phyloP scores from a whole-genome alignment of 75 land plant species.

The Isoetes taiwanensis region DNA sequence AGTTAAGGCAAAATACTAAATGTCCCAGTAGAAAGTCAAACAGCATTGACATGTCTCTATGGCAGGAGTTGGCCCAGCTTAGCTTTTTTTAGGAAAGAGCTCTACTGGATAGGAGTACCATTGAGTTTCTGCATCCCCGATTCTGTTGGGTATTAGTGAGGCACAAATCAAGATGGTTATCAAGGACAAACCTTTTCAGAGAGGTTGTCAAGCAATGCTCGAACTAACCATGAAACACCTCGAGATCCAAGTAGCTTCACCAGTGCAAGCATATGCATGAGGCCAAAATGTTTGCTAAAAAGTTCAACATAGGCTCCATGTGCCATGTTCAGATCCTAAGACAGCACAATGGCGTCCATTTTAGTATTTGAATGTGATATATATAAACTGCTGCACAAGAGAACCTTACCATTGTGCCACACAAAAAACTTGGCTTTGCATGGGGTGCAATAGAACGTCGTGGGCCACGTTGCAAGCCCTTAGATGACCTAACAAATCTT shows the following conservation, averaged over 20 bases:
- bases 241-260: conserved; percentile 80
- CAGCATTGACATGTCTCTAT: no score
- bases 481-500: conserved; percentile 62
- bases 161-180: no score
- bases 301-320: conserved; percentile 65
- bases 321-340: conserved; percentile 80
- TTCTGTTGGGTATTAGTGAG: no score
- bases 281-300: conserved; percentile 79
- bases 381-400: neutral
- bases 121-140: no score
- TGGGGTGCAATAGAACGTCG: conserved; percentile 55
- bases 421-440: conserved; percentile 68
- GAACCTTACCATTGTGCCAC: conserved; percentile 68
- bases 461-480: conserved; percentile 39
- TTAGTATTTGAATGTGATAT: neutral
- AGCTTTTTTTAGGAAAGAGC: no score
- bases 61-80: no score
- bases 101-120: no score
- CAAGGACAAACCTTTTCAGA: conserved; percentile 53
- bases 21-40: no score
- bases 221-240: conserved; percentile 88
- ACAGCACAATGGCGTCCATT: neutral
- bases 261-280: conserved; percentile 74
- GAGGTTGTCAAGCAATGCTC: conserved; percentile 72
- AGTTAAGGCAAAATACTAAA: no score